These are phyloP conservation scores for Pseudognaphalium luteoalbum DNA, from an alignment of 129 eudicot species.

Conservation along the genomic window DNA sequence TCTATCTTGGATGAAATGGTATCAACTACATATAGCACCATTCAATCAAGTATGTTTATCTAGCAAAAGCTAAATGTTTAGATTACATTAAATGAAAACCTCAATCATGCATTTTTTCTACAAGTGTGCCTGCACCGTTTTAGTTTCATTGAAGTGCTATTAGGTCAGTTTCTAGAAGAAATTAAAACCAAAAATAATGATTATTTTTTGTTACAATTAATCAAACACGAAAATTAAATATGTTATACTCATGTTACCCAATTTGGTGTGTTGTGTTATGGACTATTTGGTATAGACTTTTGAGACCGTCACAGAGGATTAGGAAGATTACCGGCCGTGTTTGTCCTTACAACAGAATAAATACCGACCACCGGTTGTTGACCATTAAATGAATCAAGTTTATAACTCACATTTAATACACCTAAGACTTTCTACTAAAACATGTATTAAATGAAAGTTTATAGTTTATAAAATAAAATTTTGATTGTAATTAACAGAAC, in stretches of 20 bases:
- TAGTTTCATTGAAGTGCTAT: neutral
- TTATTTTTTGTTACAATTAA: no score
- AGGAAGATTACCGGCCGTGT: slow-evolving; percentile 12
- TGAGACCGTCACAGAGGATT: slow-evolving; percentile 8
- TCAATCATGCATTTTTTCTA: neutral
- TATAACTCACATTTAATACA: neutral
- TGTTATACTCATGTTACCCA: neutral
- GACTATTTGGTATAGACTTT: neutral
- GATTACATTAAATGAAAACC: no score
- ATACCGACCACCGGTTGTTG: slow-evolving; percentile 24
- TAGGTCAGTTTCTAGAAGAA: no score
- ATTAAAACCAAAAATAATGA: no score
- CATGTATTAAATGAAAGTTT: no score
- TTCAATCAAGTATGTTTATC: no score
- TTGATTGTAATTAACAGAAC: no score
- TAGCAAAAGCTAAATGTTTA: no score
- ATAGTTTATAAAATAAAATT: no score
- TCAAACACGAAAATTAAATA: neutral
- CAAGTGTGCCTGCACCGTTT: neutral
- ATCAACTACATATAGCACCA: no score
- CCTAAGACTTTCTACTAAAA: no score
- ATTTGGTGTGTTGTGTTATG: neutral
- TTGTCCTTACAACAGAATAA: neutral
- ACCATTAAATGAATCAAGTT: slow-evolving; percentile 12
- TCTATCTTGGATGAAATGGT: no score